A percentile compares a stretch with the other conserved stretches of the same genome.
Evolutionary conservation across 345 rosid species (phyloP).

Genomic region (Limnanthes douglasii): DNA sequence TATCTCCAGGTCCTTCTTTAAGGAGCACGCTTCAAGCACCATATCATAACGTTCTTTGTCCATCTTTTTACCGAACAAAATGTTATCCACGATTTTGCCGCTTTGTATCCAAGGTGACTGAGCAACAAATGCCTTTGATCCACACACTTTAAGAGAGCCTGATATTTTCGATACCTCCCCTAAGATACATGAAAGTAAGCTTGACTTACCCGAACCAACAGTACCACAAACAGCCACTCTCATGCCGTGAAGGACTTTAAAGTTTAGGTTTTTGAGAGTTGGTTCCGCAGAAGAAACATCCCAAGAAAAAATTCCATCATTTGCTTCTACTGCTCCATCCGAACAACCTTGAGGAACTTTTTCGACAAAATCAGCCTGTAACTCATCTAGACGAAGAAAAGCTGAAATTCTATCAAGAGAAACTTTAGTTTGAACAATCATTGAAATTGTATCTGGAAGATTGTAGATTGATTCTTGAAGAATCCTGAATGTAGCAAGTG

Average conservation of each 20-base stretch:
- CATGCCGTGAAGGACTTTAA: slow-evolving; percentile 40
- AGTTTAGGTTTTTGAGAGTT: slow-evolving; percentile 33
- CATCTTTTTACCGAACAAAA: slow-evolving; percentile 67
- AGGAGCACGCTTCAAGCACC: slow-evolving; percentile 57
- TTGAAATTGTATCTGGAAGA: slow-evolving; percentile 52
- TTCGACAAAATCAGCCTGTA: slow-evolving; percentile 33
- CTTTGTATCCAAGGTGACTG: slow-evolving; percentile 93
- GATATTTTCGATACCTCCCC: slow-evolving; percentile 59
- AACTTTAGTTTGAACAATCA: slow-evolving; percentile 49
- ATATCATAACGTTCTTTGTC: slow-evolving; percentile 40
- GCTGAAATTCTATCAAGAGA: slow-evolving; percentile 56
- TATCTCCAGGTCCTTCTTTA: slow-evolving; percentile 57
- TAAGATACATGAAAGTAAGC: slow-evolving; percentile 52
- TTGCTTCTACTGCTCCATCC: slow-evolving; percentile 27
- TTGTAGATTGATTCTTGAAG: slow-evolving; percentile 44
- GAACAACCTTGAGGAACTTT: slow-evolving; percentile 28
- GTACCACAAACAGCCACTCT: slow-evolving; percentile 68
- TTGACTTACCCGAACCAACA: slow-evolving; percentile 77
- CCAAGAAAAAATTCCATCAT: slow-evolving; percentile 46
- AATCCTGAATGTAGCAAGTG: slow-evolving; percentile 58
- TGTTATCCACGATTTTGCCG: slow-evolving; percentile 67
- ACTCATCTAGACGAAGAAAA: slow-evolving; percentile 36
- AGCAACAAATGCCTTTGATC: slow-evolving; percentile 62
- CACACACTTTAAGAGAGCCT: slow-evolving; percentile 44
- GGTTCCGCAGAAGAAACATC: slow-evolving; percentile 24